Conservation (phyloP, 2,329 filamentous ascomycete species). For the Colletotrichum tabaci region DNA sequence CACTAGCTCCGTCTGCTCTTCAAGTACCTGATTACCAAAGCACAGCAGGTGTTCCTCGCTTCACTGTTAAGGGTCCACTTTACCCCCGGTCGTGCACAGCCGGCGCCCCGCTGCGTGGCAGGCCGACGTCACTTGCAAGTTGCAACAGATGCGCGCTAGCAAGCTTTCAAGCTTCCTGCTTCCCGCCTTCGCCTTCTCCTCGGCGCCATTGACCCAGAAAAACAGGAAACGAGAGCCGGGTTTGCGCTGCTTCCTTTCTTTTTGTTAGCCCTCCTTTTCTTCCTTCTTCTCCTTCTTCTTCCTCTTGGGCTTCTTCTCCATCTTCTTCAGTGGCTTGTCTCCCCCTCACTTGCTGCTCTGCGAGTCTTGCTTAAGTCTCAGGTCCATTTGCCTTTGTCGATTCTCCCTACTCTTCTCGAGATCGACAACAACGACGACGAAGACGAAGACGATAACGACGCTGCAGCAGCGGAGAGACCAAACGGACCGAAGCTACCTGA, state of each 20-base stretch:
- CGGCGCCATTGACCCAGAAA: constrained; percentile 1
- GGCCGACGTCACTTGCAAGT: constrained; percentile 31
- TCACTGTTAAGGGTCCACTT: not conserved
- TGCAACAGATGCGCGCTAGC: constrained; percentile 15
- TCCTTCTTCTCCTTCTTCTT: not conserved
- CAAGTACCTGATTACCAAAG: constrained; percentile 15
- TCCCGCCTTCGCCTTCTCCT: not conserved
- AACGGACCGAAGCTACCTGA: not conserved
- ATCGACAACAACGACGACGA: not conserved
- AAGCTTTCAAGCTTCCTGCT: constrained; percentile 4
- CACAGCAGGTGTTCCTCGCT: rapidly evolving
- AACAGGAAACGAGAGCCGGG: constrained; percentile 26
- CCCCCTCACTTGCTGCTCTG: not conserved
- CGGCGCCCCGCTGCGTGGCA: constrained; percentile 16
- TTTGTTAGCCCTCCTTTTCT: not conserved
- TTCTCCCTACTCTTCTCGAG: not conserved
- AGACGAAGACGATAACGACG: not conserved
- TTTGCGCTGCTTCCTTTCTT: too few species aligned
- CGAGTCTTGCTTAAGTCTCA: not conserved
- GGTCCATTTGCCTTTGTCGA: not conserved
- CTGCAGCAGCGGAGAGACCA: not conserved
- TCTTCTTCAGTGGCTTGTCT: not conserved
- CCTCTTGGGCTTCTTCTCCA: not conserved
- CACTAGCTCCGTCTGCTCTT: not conserved
- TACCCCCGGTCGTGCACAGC: not conserved